Conservation (phyloP, 257 asterid species). For the Euphrasia confusa region DNA sequence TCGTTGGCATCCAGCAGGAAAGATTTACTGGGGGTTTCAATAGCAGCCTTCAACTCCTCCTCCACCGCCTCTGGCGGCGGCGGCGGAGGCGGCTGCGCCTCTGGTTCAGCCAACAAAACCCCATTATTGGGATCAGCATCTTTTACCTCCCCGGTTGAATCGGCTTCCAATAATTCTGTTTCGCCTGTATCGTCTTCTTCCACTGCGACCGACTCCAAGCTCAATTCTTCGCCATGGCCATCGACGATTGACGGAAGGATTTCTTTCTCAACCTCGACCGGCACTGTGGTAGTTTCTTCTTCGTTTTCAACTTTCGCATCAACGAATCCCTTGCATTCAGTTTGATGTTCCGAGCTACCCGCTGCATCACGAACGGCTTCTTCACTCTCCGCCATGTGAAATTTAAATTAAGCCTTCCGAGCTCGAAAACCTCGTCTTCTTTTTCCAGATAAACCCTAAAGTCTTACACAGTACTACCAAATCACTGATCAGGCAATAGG, state of each 20-base stretch:
- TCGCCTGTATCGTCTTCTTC: constrained; percentile 28
- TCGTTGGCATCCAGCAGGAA: constrained; percentile 53
- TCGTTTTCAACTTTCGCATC: constrained; percentile 28
- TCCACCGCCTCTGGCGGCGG: constrained; percentile 3
- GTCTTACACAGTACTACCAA: too few species aligned
- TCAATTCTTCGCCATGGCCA: constrained; percentile 13
- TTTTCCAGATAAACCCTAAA: constrained; percentile 23
- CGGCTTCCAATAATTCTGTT: constrained; percentile 26
- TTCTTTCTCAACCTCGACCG: constrained; percentile 4
- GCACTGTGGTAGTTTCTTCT: constrained; percentile 8
- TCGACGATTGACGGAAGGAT: constrained; percentile 2
- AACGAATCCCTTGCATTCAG: constrained; percentile 6
- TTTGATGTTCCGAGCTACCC: constrained; percentile 8
- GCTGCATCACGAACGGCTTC: constrained; percentile 25
- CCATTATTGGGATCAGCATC: constrained; percentile 23
- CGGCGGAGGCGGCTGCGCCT: constrained; percentile 21
- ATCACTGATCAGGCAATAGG: too few species aligned
- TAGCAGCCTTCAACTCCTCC: constrained; percentile 28
- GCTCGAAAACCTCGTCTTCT: constrained; percentile 16
- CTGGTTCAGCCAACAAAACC: constrained; percentile 27
- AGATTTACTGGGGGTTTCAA: constrained; percentile 39
- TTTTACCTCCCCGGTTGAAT: constrained; percentile 23
- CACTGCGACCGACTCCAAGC: constrained; percentile 1
- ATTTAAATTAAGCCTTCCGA: constrained; percentile 12
- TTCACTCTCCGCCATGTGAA: constrained; percentile 27